Evolutionary conservation across 768 basidiomycete genomes (phyloP).

Genomic region (Leccinum longicurvipes): DNA sequence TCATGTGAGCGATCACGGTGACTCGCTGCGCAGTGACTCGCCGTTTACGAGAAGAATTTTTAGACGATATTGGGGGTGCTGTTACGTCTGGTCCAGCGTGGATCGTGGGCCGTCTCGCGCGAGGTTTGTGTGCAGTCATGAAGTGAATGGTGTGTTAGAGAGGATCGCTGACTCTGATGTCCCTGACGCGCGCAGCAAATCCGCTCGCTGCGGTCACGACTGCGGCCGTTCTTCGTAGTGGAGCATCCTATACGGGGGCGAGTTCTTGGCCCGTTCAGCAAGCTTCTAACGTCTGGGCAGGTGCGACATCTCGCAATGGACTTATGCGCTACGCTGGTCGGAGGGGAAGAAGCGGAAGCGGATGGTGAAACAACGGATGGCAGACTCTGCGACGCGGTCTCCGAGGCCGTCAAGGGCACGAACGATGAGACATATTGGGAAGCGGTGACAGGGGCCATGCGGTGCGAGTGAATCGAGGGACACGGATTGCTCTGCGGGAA

Average conservation of each 20-base stretch:
- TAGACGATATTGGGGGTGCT: constrained; percentile 62
- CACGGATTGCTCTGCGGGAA: neutral
- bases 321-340: constrained; percentile 41
- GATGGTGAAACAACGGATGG: constrained; percentile 11
- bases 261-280: constrained; percentile 73
- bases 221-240: constrained; percentile 79
- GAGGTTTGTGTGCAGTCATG: constrained; percentile 38
- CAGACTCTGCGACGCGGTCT: constrained; percentile 21
- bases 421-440: constrained; percentile 28
- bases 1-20: constrained; percentile 45
- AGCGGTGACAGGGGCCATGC: constrained; percentile 31
- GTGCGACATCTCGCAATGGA: constrained; percentile 64
- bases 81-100: constrained; percentile 57
- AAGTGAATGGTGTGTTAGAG: neutral
- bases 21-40: neutral
- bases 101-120: constrained; percentile 39
- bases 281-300: constrained; percentile 44
- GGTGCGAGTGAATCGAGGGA: constrained; percentile 26
- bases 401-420: constrained; percentile 27
- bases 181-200: constrained; percentile 40
- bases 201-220: constrained; percentile 49
- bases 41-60: constrained; percentile 6
- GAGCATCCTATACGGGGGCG: constrained; percentile 71
- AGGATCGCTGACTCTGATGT: constrained; percentile 7
- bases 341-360: constrained; percentile 1